Evolutionary conservation across 1,284 basidiomycete species (phyloP).

Genomic region (Ustilago trichophora): DNA sequence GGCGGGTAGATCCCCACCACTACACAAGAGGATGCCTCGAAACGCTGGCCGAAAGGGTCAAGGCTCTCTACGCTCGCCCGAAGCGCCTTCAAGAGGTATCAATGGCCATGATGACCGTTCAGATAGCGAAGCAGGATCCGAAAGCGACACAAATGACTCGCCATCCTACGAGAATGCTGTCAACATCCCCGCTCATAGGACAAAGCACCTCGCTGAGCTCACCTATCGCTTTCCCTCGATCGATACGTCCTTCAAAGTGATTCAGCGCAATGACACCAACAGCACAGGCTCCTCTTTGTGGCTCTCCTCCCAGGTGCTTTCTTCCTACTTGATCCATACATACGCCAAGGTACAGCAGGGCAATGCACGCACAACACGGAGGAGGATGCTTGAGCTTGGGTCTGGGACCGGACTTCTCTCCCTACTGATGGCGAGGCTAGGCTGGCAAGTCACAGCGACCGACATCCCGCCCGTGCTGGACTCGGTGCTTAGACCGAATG

Average conservation of each 20-base stretch:
- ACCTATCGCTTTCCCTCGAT: conserved; percentile 32
- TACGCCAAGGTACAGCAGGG: conserved; percentile 2
- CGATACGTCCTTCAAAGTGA: conserved; percentile 16
- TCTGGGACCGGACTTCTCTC: conserved; percentile 54
- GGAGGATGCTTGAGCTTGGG: conserved; percentile 37
- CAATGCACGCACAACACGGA: not conserved
- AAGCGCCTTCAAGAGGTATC: too few relatives aligned
- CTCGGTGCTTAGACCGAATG: conserved; percentile 76
- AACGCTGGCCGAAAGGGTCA: not conserved
- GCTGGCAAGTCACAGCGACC: conserved; percentile 81
- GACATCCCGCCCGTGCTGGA: conserved; percentile 78
- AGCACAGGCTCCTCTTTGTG: conserved; percentile 50
- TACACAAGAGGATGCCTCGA: conserved; percentile 11
- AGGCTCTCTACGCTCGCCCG: not conserved
- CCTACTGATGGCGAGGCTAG: conserved; percentile 76
- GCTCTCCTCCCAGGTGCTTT: conserved; percentile 47
- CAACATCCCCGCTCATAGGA: conserved; percentile 44
- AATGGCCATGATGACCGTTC: too few relatives aligned
- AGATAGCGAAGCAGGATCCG: conserved; percentile 4
- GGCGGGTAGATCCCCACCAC: too few relatives aligned
- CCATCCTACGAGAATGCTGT: conserved; percentile 12
- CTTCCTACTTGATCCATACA: conserved; percentile 32
- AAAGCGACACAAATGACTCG: not conserved
- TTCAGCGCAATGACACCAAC: conserved; percentile 41
- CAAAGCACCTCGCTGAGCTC: conserved; percentile 44